Evolutionary conservation across 2,329 filamentous ascomycete species (phyloP), one percentile per base, ranked within the genome.

Genomic region (Calonectria hawksworthii): DNA sequence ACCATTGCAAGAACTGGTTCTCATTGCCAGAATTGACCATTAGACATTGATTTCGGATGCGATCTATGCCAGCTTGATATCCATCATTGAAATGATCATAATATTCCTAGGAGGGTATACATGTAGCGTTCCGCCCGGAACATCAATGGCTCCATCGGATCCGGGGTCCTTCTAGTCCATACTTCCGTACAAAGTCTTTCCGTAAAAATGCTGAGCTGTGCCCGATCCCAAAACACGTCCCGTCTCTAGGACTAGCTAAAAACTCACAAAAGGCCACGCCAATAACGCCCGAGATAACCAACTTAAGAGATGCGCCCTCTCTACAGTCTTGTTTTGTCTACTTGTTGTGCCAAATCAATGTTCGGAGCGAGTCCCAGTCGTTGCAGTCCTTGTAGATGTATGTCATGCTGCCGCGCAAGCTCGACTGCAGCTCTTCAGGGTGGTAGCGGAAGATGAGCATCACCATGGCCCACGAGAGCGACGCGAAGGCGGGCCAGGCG

Each of bases 401-500:
- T 80, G 92, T 95, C 97, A 99, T 99, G 88, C 96, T 98, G 86
- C 93, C 96, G 84, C 95, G 91, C 89, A 99, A 87, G 85, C 96
- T 98, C 74, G 93, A 92, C 89, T 98, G 97, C 83, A 99, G 90
- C 72, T 94, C 95, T 81, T 98, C 95, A 7, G 97, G 96, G 87
- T 99, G 93, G 91, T 94, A 95, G 81, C 94, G 92, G 88, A 98
- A 99, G 75, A 99, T 86, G 87, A 96, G 95, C 97, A 99, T 99
- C 77, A 99, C 96, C 82, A 92, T 89, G 6, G 94, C 97, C 97
- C 97, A 99, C 82, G 94, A 98, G 77, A 96, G 82, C 80, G 94
- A 94, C 52, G 97, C 96, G 86, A 99, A 99, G 2, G 94, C 93
- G 2, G 96, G 95, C 96, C 97, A 99, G 70, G 95, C 95, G 83